Conservation (phyloP, 345 rosid genomes). For the Moricandia arvensis region DNA sequence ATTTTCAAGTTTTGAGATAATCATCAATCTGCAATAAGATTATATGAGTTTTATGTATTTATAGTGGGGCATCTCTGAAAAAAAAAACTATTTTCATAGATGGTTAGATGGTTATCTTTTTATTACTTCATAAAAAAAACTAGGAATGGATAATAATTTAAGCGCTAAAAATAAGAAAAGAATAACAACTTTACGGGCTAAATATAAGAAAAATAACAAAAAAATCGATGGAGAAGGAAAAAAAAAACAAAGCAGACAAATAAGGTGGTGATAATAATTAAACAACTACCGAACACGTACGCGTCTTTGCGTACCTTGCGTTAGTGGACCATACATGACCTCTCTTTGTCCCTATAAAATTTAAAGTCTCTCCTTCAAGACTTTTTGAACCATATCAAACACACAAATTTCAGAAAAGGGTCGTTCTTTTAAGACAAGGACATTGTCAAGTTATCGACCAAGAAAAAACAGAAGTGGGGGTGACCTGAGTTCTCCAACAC, state of each 20-base stretch:
- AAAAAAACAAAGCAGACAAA: background rate
- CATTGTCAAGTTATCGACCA: background rate
- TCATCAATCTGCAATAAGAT: background rate
- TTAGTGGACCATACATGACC: background rate
- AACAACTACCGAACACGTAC: conserved; percentile 13
- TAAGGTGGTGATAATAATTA: background rate
- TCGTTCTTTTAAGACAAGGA: background rate
- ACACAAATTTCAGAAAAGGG: background rate
- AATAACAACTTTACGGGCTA: background rate
- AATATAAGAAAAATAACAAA: conserved; percentile 17
- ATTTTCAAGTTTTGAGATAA: no score
- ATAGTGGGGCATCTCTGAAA: background rate
- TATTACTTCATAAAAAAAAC: background rate
- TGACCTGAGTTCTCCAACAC: conserved; percentile 36
- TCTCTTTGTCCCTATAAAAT: conserved; percentile 12
- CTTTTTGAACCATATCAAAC: conserved; percentile 14
- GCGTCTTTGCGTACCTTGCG: conserved; percentile 19
- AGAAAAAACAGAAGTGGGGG: conserved; percentile 12
- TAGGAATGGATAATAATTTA: background rate
- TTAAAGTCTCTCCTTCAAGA: conserved; percentile 6
- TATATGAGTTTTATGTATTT: background rate
- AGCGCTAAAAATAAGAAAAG: conserved; percentile 7
- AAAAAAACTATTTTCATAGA: background rate
- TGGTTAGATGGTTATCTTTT: background rate
- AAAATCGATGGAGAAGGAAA: background rate